phyloP scores from a whole-genome alignment of 1,284 basidiomycete species.

The Gymnopus androsaceus region DNA sequence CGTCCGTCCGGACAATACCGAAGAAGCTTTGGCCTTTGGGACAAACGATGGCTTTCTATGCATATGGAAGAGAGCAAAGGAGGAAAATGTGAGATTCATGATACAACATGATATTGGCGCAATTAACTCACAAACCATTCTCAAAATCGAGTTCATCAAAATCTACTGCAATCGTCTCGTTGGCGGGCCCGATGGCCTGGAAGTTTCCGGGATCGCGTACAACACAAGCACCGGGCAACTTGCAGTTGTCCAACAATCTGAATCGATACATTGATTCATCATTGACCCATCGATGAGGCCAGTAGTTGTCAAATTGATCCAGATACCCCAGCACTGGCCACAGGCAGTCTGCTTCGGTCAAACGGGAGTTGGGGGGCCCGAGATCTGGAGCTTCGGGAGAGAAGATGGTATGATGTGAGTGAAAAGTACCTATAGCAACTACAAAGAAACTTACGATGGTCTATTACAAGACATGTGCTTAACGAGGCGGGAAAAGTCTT shows the following conservation, averaged over 20 bases:
- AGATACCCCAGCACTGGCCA: constrained; percentile 5
- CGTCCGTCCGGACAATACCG: constrained; percentile 2
- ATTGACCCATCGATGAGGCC: constrained; percentile 5
- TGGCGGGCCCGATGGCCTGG: constrained; percentile 2
- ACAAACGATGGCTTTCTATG: constrained; percentile 7
- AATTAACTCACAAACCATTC: background rate
- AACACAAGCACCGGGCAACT: constrained; percentile 9
- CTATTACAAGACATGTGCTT: constrained; percentile 4
- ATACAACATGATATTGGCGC: background rate
- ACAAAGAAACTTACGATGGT: background rate
- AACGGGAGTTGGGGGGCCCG: background rate
- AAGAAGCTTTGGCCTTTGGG: constrained; percentile 12
- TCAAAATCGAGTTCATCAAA: constrained; percentile 5
- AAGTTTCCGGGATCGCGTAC: constrained; percentile 11
- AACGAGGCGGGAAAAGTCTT: constrained; percentile 6
- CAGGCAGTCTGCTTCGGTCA: constrained; percentile 10
- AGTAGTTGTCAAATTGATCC: background rate
- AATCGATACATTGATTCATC: constrained; percentile 6
- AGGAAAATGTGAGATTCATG: background rate
- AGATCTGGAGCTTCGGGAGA: constrained; percentile 11
- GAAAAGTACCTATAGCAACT: background rate
- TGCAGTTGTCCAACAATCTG: constrained; percentile 8
- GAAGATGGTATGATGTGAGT: constrained; percentile 16
- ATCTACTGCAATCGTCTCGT: constrained; percentile 1
- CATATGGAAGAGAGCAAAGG: constrained; percentile 4